These are phyloP conservation scores for Trichoderma erinaceum DNA, from an alignment of 495 filamentous ascomycete species.

Conservation along the genomic window DNA sequence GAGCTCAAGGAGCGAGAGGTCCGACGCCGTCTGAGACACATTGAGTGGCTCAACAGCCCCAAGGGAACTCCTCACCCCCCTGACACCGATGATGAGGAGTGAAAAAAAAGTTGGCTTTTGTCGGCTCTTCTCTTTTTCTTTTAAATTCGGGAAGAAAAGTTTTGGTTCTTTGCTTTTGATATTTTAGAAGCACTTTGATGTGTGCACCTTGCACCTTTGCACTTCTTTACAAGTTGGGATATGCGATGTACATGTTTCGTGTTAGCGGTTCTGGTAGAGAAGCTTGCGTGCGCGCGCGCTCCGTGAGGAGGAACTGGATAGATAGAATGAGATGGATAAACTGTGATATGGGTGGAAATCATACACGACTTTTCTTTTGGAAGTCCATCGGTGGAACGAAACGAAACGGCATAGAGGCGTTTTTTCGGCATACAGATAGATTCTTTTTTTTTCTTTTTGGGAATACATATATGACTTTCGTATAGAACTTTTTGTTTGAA, in stretches of 20 bases:
- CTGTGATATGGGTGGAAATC: background rate
- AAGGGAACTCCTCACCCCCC: conserved; percentile 71
- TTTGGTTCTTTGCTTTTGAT: background rate
- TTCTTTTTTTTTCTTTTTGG: conserved; percentile 7
- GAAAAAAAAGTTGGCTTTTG: background rate
- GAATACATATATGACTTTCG: background rate
- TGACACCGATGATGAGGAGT: conserved; percentile 73
- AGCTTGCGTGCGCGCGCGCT: too few relatives aligned
- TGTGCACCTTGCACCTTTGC: too few relatives aligned
- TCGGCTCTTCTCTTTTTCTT: background rate
- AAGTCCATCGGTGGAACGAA: background rate
- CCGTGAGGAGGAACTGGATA: background rate
- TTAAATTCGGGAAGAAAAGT: background rate
- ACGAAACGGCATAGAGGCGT: conserved; percentile 16
- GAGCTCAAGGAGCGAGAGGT: conserved; percentile 91
- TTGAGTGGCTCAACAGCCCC: conserved; percentile 82
- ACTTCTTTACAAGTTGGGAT: too few relatives aligned
- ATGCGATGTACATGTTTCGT: background rate
- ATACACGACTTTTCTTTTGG: background rate
- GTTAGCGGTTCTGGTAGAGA: background rate
- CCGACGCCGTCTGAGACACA: conserved; percentile 80
- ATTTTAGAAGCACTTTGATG: too few relatives aligned
- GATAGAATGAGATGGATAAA: background rate
- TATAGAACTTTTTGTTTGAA: too few relatives aligned
- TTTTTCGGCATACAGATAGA: conserved; percentile 14